These are phyloP conservation scores for Cytospora piceicola DNA, from an alignment of 2,329 filamentous ascomycete species.

Conservation along the genomic window DNA sequence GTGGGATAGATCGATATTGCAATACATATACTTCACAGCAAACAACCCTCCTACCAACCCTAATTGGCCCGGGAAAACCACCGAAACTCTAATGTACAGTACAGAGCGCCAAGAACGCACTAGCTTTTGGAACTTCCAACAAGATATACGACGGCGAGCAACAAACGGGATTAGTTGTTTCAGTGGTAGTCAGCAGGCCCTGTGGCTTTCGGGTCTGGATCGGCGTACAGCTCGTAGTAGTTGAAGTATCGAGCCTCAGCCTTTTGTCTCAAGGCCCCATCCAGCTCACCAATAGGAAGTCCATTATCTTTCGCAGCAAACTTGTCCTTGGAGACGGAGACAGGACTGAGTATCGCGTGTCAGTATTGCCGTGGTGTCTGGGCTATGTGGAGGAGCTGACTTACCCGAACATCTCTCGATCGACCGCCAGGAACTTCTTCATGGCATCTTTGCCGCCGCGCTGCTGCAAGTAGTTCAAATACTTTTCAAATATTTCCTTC, in stretches of 20 bases:
- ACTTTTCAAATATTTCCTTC: slow-evolving; percentile 75
- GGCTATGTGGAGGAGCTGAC: slow-evolving; percentile 33
- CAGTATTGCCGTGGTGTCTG: slow-evolving; percentile 9
- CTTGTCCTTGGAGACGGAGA: slow-evolving; percentile 49
- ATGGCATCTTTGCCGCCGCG: slow-evolving; percentile 81
- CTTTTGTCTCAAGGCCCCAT: slow-evolving; percentile 54
- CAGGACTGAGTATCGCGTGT: slow-evolving; percentile 43
- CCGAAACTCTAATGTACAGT: slow-evolving; percentile 25
- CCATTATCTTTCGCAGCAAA: slow-evolving; percentile 52
- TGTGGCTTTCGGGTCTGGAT: slow-evolving; percentile 50
- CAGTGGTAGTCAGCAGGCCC: slow-evolving; percentile 59
- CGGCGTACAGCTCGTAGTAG: slow-evolving; percentile 58
- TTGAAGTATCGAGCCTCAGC: slow-evolving; percentile 56
- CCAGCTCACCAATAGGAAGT: slow-evolving; percentile 48
- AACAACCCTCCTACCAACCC: slow-evolving; percentile 20
- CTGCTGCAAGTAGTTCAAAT: slow-evolving; percentile 83
- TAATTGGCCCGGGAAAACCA: slow-evolving; percentile 16
- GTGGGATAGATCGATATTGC: slow-evolving; percentile 9
- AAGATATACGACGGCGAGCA: neutral
- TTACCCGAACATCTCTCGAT: slow-evolving; percentile 85
- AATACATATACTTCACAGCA: slow-evolving; percentile 17
- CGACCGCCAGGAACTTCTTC: slow-evolving; percentile 81
- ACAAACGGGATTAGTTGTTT: slow-evolving; percentile 5
- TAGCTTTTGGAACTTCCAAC: slow-evolving; percentile 6
- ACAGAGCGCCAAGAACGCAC: slow-evolving; percentile 29